Conservation (phyloP, 2,329 filamentous ascomycete genomes). For the Colletotrichum lupini region DNA sequence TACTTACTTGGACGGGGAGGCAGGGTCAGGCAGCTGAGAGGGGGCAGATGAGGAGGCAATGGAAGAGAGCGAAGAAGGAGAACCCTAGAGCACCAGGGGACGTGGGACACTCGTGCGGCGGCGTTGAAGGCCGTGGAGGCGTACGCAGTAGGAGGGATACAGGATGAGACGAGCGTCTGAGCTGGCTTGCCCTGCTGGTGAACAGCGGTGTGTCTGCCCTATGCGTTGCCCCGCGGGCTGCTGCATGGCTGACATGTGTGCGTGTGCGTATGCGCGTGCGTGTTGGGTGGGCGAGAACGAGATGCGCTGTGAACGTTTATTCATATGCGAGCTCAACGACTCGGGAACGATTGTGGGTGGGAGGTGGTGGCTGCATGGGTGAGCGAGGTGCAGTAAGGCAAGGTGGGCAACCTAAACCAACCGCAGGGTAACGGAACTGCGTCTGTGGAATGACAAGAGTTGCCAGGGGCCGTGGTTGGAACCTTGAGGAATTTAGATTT, state of each 20-base stretch:
- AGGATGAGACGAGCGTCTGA: conserved; percentile 25
- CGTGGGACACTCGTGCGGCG: neutral
- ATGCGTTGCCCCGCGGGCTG: conserved; percentile 14
- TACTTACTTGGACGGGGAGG: neutral
- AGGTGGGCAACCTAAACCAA: neutral
- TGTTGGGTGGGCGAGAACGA: neutral
- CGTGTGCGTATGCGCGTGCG: neutral
- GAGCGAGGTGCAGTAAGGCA: neutral
- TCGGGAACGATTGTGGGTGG: neutral
- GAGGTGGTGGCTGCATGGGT: neutral
- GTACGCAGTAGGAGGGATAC: too few species aligned
- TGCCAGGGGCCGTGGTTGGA: neutral
- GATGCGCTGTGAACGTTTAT: neutral
- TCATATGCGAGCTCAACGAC: neutral
- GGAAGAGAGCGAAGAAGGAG: neutral
- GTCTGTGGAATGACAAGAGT: neutral
- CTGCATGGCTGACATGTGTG: conserved; percentile 23
- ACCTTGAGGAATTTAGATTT: neutral
- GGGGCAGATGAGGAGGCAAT: neutral
- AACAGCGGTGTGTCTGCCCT: conserved; percentile 13
- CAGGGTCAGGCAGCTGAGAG: neutral
- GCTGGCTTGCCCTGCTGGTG: neutral
- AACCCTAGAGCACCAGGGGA: neutral
- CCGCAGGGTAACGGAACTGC: neutral
- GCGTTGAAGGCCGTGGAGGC: neutral